These are phyloP conservation scores for Cryphonectria parasitica DNA, from an alignment of 2,329 filamentous ascomycete species.

Conservation along the genomic window DNA sequence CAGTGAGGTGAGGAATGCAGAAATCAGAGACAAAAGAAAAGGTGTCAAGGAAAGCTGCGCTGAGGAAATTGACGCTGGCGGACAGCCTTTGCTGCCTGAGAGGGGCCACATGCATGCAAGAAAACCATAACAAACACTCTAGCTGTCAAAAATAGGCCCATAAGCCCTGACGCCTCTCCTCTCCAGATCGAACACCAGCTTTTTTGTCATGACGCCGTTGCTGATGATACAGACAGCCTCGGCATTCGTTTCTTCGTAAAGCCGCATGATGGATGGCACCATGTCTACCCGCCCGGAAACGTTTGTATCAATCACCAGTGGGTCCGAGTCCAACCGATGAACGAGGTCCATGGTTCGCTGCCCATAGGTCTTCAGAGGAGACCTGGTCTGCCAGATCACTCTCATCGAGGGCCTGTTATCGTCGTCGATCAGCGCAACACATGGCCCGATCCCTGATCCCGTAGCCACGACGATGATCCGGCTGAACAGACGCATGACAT, in stretches of 20 bases:
- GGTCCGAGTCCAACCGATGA: constrained; percentile 36
- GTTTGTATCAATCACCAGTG: constrained; percentile 40
- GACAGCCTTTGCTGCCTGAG: background rate
- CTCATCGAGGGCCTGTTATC: constrained; percentile 36
- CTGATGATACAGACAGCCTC: constrained; percentile 43
- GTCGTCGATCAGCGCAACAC: constrained; percentile 52
- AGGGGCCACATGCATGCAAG: background rate
- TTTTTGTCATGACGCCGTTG: constrained; percentile 39
- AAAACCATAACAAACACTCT: background rate
- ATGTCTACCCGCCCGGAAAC: constrained; percentile 38
- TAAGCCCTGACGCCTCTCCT: constrained; percentile 39
- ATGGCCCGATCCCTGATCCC: constrained; percentile 67
- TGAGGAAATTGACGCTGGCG: background rate
- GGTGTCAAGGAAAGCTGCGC: background rate
- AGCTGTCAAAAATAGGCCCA: constrained; percentile 43
- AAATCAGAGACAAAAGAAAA: background rate
- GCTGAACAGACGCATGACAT: constrained; percentile 60
- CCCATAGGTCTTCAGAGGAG: constrained; percentile 41
- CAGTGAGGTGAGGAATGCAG: background rate
- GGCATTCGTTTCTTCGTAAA: constrained; percentile 36
- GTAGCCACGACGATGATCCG: constrained; percentile 63
- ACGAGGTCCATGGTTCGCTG: constrained; percentile 36
- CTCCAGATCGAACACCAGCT: constrained; percentile 39
- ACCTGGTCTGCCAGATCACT: constrained; percentile 43
- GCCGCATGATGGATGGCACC: constrained; percentile 34